phyloP scores from a whole-genome alignment of 768 basidiomycete genomes.

The Amanita phalloides region DNA sequence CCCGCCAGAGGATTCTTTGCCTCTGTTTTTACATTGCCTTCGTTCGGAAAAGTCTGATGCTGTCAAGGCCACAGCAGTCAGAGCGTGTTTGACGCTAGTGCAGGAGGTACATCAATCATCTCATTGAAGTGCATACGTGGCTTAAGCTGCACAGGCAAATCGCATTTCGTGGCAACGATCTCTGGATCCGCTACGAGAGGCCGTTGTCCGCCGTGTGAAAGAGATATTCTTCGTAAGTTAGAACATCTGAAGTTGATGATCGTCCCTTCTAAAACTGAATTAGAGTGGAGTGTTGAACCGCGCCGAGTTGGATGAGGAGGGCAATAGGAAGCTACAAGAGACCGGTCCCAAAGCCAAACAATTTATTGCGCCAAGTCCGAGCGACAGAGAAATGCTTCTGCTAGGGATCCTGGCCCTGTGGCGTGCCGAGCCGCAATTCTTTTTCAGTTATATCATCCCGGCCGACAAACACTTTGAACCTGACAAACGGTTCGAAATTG shows the following conservation, averaged over 20 bases:
- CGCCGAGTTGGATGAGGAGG: constrained; percentile 50
- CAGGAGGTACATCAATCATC: constrained; percentile 41
- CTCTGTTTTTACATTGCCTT: constrained; percentile 53
- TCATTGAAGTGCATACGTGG: not conserved
- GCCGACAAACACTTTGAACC: constrained; percentile 17
- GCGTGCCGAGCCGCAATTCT: constrained; percentile 47
- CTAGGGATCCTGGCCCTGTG: constrained; percentile 62
- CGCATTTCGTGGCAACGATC: constrained; percentile 48
- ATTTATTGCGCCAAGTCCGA: constrained; percentile 37
- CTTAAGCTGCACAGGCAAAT: constrained; percentile 24
- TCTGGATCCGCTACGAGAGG: constrained; percentile 33
- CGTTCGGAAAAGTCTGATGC: constrained; percentile 74
- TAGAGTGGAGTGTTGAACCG: constrained; percentile 43
- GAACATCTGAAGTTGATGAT: not conserved
- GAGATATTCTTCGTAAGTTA: constrained; percentile 44
- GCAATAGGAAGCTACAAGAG: constrained; percentile 40
- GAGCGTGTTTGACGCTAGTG: constrained; percentile 58
- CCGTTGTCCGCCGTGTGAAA: constrained; percentile 37
- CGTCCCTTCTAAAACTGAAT: not conserved
- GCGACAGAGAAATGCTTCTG: constrained; percentile 61
- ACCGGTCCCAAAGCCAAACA: constrained; percentile 50
- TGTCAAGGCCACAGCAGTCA: constrained; percentile 68
- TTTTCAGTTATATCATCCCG: constrained; percentile 31
- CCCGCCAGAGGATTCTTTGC: constrained; percentile 47
- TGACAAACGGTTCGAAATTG: constrained; percentile 34